A percentile compares a stretch with the other conserved stretches of the same genome.
phyloP scores from a whole-genome alignment of 2,329 filamentous ascomycete species.

The Fusarium newnesense region DNA sequence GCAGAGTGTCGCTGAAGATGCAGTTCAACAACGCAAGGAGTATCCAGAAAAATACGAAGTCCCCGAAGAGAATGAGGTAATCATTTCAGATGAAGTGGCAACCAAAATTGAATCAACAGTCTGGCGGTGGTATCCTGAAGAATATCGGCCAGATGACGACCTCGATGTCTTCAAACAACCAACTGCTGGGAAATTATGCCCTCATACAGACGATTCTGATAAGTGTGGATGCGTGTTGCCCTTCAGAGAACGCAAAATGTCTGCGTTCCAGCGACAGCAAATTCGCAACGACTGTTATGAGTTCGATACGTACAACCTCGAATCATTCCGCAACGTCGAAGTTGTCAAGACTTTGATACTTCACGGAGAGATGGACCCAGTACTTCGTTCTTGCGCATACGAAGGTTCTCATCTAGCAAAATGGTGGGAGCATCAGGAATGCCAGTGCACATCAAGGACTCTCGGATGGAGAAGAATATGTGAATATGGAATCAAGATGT shows the following conservation, averaged over 20 bases:
- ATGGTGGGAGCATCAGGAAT: neutral
- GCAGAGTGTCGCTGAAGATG: neutral
- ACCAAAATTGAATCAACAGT: neutral
- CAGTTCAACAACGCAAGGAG: neutral
- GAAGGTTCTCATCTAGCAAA: neutral
- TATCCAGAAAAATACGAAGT: neutral
- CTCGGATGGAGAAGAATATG: conserved; percentile 1
- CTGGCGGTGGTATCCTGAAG: neutral
- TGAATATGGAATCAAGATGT: neutral
- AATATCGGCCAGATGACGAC: too few species aligned
- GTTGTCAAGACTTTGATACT: conserved; percentile 5
- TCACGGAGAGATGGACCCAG: conserved; percentile 2
- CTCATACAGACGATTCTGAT: neutral
- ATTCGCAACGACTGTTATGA: neutral
- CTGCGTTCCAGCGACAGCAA: neutral
- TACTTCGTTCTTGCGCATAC: neutral
- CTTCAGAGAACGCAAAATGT: conserved; percentile 1
- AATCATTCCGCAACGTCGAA: conserved; percentile 1
- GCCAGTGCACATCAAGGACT: neutral
- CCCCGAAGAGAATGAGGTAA: neutral
- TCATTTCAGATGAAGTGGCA: neutral
- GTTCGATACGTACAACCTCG: neutral
- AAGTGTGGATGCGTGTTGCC: neutral
- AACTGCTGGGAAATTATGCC: neutral
- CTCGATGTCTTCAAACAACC: neutral